These are phyloP conservation scores for Xylariaceae sp. DNA, from an alignment of 2,329 filamentous ascomycete species.

Conservation along the genomic window DNA sequence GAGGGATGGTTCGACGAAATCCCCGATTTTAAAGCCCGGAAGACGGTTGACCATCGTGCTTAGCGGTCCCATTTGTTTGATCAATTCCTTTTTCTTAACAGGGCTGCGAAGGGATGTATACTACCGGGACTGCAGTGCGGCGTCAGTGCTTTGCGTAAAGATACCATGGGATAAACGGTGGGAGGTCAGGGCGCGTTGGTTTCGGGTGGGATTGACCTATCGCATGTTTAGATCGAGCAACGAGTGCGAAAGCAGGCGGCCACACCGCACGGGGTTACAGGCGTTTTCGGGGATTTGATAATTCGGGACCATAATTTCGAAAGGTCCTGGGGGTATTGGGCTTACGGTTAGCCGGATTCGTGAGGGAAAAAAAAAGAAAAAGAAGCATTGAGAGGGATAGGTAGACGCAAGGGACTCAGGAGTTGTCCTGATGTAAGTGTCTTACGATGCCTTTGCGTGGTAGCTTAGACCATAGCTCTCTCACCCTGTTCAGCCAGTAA, in stretches of 20 bases:
- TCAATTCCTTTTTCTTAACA: conserved; percentile 1
- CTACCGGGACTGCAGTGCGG: conserved; percentile 13
- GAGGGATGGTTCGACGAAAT: conserved; percentile 78
- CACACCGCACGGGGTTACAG: conserved; percentile 12
- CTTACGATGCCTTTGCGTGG: neutral
- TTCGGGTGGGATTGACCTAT: conserved; percentile 6
- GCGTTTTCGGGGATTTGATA: neutral
- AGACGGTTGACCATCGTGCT: conserved; percentile 42
- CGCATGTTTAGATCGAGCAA: conserved; percentile 6
- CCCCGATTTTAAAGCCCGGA: conserved; percentile 73
- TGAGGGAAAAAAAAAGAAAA: neutral
- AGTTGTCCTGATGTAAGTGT: conserved; percentile 3
- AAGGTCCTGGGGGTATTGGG: neutral
- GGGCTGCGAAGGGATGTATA: conserved; percentile 12
- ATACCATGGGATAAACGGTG: conserved; percentile 18
- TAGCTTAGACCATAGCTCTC: neutral
- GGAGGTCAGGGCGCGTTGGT: conserved; percentile 1
- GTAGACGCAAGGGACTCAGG: neutral
- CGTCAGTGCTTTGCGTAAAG: conserved; percentile 13
- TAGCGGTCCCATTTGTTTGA: conserved; percentile 15
- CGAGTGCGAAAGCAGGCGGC: conserved; percentile 1
- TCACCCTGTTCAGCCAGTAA: neutral
- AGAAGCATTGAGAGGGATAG: neutral
- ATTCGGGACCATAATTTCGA: neutral
- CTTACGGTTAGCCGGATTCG: neutral